phyloP scores from a whole-genome alignment of 192 early-diverging fungal species.

The Neocallimastix lanati region DNA sequence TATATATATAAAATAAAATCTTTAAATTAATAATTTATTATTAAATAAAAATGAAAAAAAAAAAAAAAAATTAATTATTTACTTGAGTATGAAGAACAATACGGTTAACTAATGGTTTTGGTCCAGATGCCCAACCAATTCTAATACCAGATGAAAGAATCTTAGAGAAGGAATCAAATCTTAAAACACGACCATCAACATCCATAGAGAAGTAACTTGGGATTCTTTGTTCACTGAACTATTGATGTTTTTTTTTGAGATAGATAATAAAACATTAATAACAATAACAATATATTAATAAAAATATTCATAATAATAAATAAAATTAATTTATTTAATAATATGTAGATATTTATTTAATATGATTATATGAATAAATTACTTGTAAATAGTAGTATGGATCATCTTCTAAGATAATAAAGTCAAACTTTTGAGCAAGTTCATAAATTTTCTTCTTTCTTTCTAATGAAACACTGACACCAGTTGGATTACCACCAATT shows the following conservation, averaged over 20 bases:
- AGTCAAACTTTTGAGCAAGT: slow-evolving; percentile 49
- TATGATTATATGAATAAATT: not conserved
- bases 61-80: not conserved
- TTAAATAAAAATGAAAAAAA: too few species aligned
- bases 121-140: slow-evolving; percentile 54
- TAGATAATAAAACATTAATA: too few species aligned
- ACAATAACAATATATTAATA: too few species aligned
- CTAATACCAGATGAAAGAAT: slow-evolving; percentile 74
- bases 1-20: too few species aligned
- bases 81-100: slow-evolving; percentile 64
- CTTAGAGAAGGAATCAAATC: slow-evolving; percentile 86
- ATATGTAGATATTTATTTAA: not conserved
- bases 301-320: too few species aligned
- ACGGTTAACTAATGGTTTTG: slow-evolving; percentile 46
- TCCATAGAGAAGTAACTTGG: slow-evolving; percentile 81
- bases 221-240: slow-evolving; percentile 19
- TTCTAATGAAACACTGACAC: slow-evolving; percentile 52
- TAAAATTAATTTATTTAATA: too few species aligned
- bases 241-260: too few species aligned
- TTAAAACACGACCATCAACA: slow-evolving; percentile 67
- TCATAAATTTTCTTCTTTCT: slow-evolving; percentile 63
- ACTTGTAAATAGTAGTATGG: slow-evolving; percentile 82
- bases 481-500: slow-evolving; percentile 79
- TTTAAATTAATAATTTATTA: too few species aligned
- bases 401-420: slow-evolving; percentile 88